Evolutionary conservation across 805 yeast species (phyloP).

Genomic region (Myxozyma melibiosi): DNA sequence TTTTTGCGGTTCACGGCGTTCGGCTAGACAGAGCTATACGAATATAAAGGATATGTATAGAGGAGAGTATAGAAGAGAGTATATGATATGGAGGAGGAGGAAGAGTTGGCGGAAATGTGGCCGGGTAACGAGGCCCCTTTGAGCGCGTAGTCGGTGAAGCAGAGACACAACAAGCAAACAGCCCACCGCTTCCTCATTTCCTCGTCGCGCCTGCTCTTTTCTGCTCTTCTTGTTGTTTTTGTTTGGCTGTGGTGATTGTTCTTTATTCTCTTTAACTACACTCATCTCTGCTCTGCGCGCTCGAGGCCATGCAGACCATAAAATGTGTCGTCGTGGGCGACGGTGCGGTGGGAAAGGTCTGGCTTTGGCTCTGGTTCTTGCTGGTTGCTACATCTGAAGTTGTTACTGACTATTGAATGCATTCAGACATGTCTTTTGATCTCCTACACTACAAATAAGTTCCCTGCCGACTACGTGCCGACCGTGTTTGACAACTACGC

Average conservation of each 20-base stretch:
- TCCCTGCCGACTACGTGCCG: constrained; percentile 97
- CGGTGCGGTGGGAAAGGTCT: constrained; percentile 95
- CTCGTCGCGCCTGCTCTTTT: background rate
- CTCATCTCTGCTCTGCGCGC: background rate
- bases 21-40: too few relatives aligned
- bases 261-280: too few relatives aligned
- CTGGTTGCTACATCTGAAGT: background rate
- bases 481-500: constrained; percentile 74
- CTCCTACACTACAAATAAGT: constrained; percentile 94
- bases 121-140: too few relatives aligned
- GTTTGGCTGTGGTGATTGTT: background rate
- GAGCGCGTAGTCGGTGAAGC: too few relatives aligned
- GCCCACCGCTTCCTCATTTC: background rate
- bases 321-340: constrained; percentile 99
- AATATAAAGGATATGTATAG: too few relatives aligned
- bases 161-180: too few relatives aligned
- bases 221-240: background rate
- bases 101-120: too few relatives aligned
- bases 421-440: constrained; percentile 81
- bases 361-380: constrained; percentile 19
- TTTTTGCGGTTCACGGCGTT: too few relatives aligned
- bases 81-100: too few relatives aligned
- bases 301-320: constrained; percentile 35
- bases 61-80: too few relatives aligned
- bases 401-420: background rate